Evolutionary conservation across 2,329 filamentous ascomycete genomes (phyloP).

Genomic region (Penicillium occitanis): DNA sequence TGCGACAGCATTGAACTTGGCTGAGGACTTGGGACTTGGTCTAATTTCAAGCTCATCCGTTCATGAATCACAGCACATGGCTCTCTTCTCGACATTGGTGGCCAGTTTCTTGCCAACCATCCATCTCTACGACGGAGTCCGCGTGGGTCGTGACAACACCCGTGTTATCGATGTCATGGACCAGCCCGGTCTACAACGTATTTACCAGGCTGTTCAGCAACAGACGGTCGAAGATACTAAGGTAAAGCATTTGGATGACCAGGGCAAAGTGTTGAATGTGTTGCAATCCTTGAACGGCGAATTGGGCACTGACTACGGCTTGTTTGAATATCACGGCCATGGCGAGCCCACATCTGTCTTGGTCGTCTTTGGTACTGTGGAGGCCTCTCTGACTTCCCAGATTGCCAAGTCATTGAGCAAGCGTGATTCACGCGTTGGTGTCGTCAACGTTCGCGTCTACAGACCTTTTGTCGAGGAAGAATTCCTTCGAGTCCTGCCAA

Average conservation of each 20-base stretch:
- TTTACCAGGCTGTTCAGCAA: slow-evolving; percentile 64
- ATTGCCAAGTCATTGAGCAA: slow-evolving; percentile 70
- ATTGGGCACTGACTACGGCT: slow-evolving; percentile 86
- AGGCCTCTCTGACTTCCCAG: slow-evolving; percentile 82
- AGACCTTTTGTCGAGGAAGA: slow-evolving; percentile 93
- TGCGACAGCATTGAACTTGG: slow-evolving; percentile 71
- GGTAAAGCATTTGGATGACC: slow-evolving; percentile 68
- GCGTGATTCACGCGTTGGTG: slow-evolving; percentile 75
- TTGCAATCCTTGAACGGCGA: slow-evolving; percentile 80
- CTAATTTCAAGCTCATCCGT: slow-evolving; percentile 81
- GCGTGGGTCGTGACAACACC: slow-evolving; percentile 76
- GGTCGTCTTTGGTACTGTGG: slow-evolving; percentile 88
- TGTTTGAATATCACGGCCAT: slow-evolving; percentile 94
- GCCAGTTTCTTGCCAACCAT: slow-evolving; percentile 77
- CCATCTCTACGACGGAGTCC: slow-evolving; percentile 85
- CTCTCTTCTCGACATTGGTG: slow-evolving; percentile 79
- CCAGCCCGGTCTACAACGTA: slow-evolving; percentile 65
- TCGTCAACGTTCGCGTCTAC: slow-evolving; percentile 90
- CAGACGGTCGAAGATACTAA: slow-evolving; percentile 62
- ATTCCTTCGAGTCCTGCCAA: slow-evolving; percentile 78
- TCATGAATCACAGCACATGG: slow-evolving; percentile 94
- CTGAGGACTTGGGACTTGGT: slow-evolving; percentile 86
- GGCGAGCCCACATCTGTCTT: slow-evolving; percentile 75
- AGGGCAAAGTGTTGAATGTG: slow-evolving; percentile 69
- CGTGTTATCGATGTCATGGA: slow-evolving; percentile 79